Percentiles rank a stretch among this genome's conserved stretches.
Evolutionary conservation across 2,329 filamentous ascomycete species (phyloP).

Genomic region (Penicillium sp.): DNA sequence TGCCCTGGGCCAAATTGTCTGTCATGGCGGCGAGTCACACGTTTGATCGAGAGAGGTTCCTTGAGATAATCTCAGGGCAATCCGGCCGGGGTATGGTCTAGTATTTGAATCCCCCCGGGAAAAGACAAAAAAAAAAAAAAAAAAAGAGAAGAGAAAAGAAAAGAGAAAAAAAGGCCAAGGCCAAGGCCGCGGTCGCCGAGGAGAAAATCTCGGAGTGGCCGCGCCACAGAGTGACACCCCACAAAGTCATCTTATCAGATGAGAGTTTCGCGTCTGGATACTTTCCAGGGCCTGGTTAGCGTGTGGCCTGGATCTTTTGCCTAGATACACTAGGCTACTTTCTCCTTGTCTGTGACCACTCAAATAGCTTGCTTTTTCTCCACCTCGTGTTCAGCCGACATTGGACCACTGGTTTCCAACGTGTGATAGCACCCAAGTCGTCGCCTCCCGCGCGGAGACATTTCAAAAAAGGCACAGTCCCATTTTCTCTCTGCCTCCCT

Average conservation of each 20-base stretch:
- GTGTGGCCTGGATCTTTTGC: background rate
- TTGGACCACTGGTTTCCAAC: no score
- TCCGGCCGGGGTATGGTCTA: no score
- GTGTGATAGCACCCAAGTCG: background rate
- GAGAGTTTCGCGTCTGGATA: background rate
- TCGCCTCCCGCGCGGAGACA: background rate
- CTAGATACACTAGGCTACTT: background rate
- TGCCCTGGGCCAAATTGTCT: background rate
- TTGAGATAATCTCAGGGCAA: no score
- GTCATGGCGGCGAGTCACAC: background rate
- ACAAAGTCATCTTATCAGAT: conserved; percentile 17
- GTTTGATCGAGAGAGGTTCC: no score
- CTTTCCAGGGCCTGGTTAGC: background rate
- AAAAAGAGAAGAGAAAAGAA: background rate
- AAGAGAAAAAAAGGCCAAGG: background rate
- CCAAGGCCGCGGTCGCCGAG: conserved; percentile 8
- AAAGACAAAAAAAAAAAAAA: no score
- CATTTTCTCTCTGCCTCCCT: no score
- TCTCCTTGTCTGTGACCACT: background rate
- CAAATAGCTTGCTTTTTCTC: background rate
- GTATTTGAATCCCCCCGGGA: no score
- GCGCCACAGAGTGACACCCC: background rate
- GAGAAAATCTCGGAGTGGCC: background rate
- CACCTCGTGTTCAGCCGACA: conserved; percentile 6
- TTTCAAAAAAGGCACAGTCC: background rate